Evolutionary conservation across 1,284 basidiomycete genomes (phyloP).

Genomic region (Heterobasidion parviporum): DNA sequence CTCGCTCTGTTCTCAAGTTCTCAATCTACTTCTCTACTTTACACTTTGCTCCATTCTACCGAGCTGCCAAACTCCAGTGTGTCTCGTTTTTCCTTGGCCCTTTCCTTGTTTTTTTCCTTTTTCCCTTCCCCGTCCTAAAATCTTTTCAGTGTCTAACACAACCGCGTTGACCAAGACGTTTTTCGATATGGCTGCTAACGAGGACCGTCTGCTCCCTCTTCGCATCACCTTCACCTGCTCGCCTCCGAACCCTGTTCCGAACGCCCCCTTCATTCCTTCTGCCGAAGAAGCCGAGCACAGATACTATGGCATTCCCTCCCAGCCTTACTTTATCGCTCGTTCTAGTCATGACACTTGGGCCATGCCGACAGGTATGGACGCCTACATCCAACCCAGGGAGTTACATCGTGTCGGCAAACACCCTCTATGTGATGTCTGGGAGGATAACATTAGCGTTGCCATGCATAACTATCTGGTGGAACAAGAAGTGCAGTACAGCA

Average conservation of each 20-base stretch:
- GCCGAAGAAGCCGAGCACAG: constrained; percentile 10
- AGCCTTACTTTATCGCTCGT: constrained; percentile 19
- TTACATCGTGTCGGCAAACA: constrained; percentile 13
- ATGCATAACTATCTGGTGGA: constrained; percentile 11
- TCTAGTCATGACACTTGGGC: constrained; percentile 17
- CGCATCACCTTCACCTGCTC: background rate
- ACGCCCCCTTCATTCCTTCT: background rate
- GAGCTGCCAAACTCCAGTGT: no score
- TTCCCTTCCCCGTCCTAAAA: background rate
- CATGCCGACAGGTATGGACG: constrained; percentile 18
- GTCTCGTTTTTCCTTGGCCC: no score
- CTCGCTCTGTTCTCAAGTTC: no score
- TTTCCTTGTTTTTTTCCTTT: background rate
- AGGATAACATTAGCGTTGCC: constrained; percentile 12
- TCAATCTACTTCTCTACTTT: no score
- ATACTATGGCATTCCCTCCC: constrained; percentile 19
- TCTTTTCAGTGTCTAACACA: background rate
- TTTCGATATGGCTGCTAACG: background rate
- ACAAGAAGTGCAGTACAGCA: constrained; percentile 14
- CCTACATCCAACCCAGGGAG: constrained; percentile 16
- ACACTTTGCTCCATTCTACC: no score
- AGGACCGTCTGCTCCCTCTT: background rate
- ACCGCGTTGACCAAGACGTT: background rate
- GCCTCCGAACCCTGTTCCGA: background rate
- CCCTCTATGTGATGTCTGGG: constrained; percentile 17